A percentile compares a stretch with the other conserved stretches of the same genome.
These are phyloP conservation scores for Lactarius quietus DNA, from an alignment of 768 basidiomycete genomes.

Conservation along the genomic window DNA sequence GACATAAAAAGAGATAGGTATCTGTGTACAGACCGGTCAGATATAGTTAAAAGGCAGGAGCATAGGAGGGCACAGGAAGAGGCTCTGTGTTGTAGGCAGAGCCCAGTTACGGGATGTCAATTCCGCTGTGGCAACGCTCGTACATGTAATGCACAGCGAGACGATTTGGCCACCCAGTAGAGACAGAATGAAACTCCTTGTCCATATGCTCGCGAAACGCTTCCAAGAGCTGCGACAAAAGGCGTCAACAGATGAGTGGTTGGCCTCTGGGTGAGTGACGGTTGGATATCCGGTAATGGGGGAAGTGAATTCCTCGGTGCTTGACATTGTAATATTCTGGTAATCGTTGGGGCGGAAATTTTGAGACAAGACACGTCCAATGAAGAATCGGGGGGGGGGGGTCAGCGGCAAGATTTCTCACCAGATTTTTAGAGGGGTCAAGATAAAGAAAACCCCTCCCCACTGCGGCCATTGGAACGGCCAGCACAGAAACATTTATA, in stretches of 20 bases:
- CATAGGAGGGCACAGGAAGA: slow-evolving; percentile 64
- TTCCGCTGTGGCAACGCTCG: slow-evolving; percentile 83
- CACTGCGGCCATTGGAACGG: not conserved
- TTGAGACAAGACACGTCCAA: not conserved
- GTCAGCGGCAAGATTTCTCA: not conserved
- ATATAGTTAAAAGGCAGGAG: not conserved
- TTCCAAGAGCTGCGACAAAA: slow-evolving; percentile 51
- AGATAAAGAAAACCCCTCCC: not conserved
- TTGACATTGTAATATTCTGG: too few relatives aligned
- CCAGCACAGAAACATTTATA: not conserved
- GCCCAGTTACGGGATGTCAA: slow-evolving; percentile 65
- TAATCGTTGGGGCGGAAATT: too few relatives aligned
- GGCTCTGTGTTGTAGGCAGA: slow-evolving; percentile 76
- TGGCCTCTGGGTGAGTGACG: slow-evolving; percentile 52
- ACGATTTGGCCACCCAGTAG: slow-evolving; percentile 77
- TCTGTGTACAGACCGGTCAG: slow-evolving; percentile 37
- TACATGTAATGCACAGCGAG: slow-evolving; percentile 85
- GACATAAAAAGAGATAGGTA: slow-evolving; percentile 72
- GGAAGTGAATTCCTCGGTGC: not conserved
- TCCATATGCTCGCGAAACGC: slow-evolving; percentile 77
- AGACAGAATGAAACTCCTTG: slow-evolving; percentile 63
- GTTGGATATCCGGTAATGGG: not conserved
- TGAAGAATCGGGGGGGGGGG: not conserved
- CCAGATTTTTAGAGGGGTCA: not conserved
- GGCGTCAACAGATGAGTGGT: slow-evolving; percentile 54